Evolutionary conservation across 176 grass and related monocot genomes (phyloP), one percentile per base, ranked within the genome.

Genomic region (Triticum dicoccoides): DNA sequence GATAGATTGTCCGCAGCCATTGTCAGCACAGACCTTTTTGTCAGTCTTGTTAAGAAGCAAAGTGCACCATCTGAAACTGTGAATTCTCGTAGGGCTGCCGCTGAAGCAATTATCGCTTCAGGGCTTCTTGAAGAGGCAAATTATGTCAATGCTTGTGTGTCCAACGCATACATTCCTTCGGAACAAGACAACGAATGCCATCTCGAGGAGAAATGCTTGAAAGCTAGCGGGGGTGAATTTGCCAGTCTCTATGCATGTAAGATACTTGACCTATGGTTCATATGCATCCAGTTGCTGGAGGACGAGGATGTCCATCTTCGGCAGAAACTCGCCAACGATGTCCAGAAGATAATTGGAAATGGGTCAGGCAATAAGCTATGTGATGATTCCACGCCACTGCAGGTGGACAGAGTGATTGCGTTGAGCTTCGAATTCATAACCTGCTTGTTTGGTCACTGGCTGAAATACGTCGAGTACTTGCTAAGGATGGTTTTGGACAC

Each of bases 381-480:
- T 83, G 84, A 93, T 87, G 84, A 94, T 90, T 93, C 80, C 9
- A 84, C 83, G 14, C 88, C 97, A 63, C 68, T 93, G 66, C 97
- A 98, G 85, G 97, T 96, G 74, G 97, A 96, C 90, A 94, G 83
- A 89, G 87, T 98, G 81, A 94, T 98, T 91, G 92, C 91, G 64
- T 82, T 89, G 56, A 96, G 92, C 84, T 96, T 96, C 80, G 87
- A 92, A 14, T 96, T 94, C 85, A 68, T 96, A 59, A 92, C 97
- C 85, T 92, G 89, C 78, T 79, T 86, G 39, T 94, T 96, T 88
- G 92, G 94, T 33, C 85, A 91, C 84, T 94, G 85, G 94, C 51
- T 91, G 14, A 91, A 90, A 82, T 96, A 96, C 85, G 63, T 91
- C 3, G 91, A 90, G 72, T 92, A 87, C 77, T 84, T 98, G 54